Evolutionary conservation across 129 eudicot genomes (phyloP), one percentile per base, ranked within the genome.

Genomic region (Pittosporum tobira): DNA sequence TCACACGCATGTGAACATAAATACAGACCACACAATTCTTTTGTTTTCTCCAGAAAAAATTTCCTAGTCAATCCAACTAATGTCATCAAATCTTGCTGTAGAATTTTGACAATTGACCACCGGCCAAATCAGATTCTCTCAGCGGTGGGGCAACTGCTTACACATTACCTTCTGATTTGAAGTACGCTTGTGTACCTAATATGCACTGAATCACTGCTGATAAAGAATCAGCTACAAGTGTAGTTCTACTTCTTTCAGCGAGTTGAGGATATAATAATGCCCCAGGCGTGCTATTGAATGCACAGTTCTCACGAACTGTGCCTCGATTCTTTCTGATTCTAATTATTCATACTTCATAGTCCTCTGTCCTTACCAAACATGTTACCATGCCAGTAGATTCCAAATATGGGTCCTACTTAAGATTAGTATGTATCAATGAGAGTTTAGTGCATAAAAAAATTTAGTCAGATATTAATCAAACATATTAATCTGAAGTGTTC

Each of bases 81-180:
- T 29, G 10, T 28, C 43, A 34, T 6, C 11, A 18, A 10, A 31
- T 31, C 28, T 62, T 49, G 20, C 67, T 3, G 45, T 48, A 47
- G 12, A 48, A 11, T 11, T 11, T 29, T 62, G 67, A 62, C 46
- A 18, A 42, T 5, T 28, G 26, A 30, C 54, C 24, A 61, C 57
- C 57, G 56, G 28, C 44, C 67, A n/a, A 4, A 47, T 48, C 30
- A 18, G 19, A 62, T 20, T 62, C 9, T 20, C 14, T 21, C 31
- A 37, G n/a, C 11, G 16, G 44, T 46, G 27, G 56, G 23, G 53
- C 10, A 43, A 16, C 51, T 6, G 15, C 25, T 42, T 8, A 16
- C 38, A 48, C 20, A 4, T 50, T 15, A 28, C 28, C 54, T 44
- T 26, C 24, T 24, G 22, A 20, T 27, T 19, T 22, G 21, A n/a